Percentiles rank a stretch among this genome's conserved stretches.
These are phyloP conservation scores for Tuber borchii DNA, from an alignment of 495 filamentous ascomycete genomes.

Conservation along the genomic window DNA sequence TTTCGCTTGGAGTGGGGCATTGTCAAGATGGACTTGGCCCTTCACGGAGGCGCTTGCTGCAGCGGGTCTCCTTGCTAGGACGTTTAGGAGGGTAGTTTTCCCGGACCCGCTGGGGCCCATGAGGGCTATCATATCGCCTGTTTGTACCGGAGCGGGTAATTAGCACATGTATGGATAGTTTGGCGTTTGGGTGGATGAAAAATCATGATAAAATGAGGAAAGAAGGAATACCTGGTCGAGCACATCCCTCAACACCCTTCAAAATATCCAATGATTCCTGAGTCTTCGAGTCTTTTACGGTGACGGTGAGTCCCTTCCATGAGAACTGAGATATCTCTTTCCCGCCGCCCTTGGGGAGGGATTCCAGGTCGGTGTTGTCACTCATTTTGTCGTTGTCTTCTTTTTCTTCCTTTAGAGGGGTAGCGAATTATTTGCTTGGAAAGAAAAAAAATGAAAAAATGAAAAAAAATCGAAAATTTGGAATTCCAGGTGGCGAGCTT, in stretches of 20 bases:
- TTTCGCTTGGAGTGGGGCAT: constrained; percentile 36
- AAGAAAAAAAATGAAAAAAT: not conserved
- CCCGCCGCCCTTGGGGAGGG: constrained; percentile 35
- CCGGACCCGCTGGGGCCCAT: constrained; percentile 73
- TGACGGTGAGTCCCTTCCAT: constrained; percentile 59
- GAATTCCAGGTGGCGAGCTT: not conserved
- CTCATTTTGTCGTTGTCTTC: not conserved
- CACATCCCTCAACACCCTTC: constrained; percentile 49
- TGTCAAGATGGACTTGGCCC: constrained; percentile 56
- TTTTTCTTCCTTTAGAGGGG: not conserved
- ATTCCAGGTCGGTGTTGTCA: constrained; percentile 41
- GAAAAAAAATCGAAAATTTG: not conserved
- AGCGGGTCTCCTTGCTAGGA: constrained; percentile 57
- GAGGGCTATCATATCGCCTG: constrained; percentile 65
- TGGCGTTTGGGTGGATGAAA: no score
- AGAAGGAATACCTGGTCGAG: constrained; percentile 47
- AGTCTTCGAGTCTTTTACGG: constrained; percentile 61
- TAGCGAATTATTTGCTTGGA: not conserved
- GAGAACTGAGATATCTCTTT: constrained; percentile 45
- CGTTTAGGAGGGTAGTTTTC: constrained; percentile 72
- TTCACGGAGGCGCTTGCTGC: constrained; percentile 48
- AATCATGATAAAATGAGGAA: not conserved
- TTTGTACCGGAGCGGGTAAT: not conserved
- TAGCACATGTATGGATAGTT: constrained; percentile 17
- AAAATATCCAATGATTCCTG: constrained; percentile 54